Evolutionary conservation across 352 stramenopile genomes (phyloP).

Genomic region (Blastocystis sp.): DNA sequence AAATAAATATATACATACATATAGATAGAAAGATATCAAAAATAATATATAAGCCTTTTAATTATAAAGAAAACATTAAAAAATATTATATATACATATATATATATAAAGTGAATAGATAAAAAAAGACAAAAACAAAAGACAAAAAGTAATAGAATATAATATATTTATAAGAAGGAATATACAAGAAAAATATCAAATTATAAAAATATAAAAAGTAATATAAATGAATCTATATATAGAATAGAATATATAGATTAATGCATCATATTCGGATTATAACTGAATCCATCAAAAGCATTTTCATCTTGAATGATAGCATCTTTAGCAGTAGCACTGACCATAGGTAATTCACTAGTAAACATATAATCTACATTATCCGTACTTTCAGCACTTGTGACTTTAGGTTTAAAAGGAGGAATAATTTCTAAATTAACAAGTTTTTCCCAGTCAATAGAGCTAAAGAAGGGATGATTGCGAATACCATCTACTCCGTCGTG

Average conservation of each 20-base stretch:
- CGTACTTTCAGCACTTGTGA: constrained; percentile 52
- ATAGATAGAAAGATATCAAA: too few species aligned
- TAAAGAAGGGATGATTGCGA: constrained; percentile 71
- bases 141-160: too few species aligned
- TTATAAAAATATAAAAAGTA: too few species aligned
- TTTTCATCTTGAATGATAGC: constrained; percentile 57
- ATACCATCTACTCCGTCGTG: constrained; percentile 72
- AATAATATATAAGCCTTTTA: too few species aligned
- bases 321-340: constrained; percentile 41
- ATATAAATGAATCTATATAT: too few species aligned
- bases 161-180: too few species aligned
- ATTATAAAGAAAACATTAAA: too few species aligned
- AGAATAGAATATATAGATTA: neutral
- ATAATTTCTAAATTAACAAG: constrained; percentile 63
- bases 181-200: too few species aligned
- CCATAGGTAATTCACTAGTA: constrained; percentile 65
- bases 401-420: constrained; percentile 71
- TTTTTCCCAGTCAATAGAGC: constrained; percentile 66
- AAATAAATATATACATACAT: too few species aligned
- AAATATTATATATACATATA: too few species aligned
- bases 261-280: constrained; percentile 41
- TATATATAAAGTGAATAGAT: too few species aligned
- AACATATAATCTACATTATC: constrained; percentile 66
- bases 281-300: constrained; percentile 76
- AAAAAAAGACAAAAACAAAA: too few species aligned